Evolutionary conservation across 75 land plant genomes (phyloP).

Genomic region (Picea glauca): DNA sequence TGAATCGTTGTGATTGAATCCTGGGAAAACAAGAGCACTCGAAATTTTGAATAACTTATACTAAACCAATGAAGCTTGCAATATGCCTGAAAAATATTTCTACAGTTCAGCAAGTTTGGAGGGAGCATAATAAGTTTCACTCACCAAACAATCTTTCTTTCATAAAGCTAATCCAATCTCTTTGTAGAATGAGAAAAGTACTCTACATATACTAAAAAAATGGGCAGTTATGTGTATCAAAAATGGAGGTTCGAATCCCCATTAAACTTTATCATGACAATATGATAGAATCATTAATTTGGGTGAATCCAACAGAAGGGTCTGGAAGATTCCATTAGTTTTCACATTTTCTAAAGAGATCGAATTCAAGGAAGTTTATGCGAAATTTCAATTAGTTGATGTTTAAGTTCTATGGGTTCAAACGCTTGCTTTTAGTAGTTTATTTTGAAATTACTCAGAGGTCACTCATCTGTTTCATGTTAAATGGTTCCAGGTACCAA

Average conservation of each 20-base stretch:
- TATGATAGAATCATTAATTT: background rate
- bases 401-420: too few species aligned
- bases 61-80: too few species aligned
- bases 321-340: background rate
- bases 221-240: constrained; percentile 12
- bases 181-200: constrained; percentile 28
- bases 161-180: constrained; percentile 41
- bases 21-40: too few species aligned
- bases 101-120: constrained; percentile 51
- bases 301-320: background rate
- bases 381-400: too few species aligned
- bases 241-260: constrained; percentile 50
- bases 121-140: constrained; percentile 32
- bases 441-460: too few species aligned
- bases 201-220: constrained; percentile 3
- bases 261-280: background rate
- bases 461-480: too few species aligned
- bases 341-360: background rate
- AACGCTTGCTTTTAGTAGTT: too few species aligned
- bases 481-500: too few species aligned
- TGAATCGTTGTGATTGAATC: too few species aligned
- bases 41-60: too few species aligned
- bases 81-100: constrained; percentile 14
- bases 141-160: constrained; percentile 28
- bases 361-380: too few species aligned